Evolutionary conservation across 345 rosid species (phyloP).

Genomic region (Acer campestre): DNA sequence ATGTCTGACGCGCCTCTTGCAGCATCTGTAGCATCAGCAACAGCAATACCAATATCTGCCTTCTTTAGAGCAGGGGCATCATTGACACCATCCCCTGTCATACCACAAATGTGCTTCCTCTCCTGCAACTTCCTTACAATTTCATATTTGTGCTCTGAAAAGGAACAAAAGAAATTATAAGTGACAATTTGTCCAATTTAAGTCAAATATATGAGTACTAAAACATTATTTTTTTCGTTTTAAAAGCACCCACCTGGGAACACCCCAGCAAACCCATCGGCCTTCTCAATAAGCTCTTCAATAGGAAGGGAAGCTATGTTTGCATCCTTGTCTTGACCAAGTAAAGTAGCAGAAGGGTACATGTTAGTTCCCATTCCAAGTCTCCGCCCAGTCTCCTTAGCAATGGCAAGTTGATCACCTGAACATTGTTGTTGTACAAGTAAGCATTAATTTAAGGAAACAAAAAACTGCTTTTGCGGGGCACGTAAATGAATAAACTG

Average conservation of each 20-base stretch:
- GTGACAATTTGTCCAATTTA: not conserved
- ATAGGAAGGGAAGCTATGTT: constrained; percentile 67
- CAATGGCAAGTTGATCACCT: constrained; percentile 86
- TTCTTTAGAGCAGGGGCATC: constrained; percentile 96
- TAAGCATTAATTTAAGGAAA: not conserved
- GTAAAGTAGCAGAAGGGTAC: constrained; percentile 90
- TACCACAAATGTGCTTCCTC: constrained; percentile 80
- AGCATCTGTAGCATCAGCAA: constrained; percentile 92
- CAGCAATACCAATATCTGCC: constrained; percentile 96
- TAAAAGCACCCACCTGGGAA: constrained; percentile 66
- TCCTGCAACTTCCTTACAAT: constrained; percentile 93
- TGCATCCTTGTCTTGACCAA: constrained; percentile 69
- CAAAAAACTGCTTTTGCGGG: not conserved
- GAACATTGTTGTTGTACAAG: constrained; percentile 5
- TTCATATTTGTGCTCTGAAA: constrained; percentile 88
- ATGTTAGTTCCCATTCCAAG: constrained; percentile 97
- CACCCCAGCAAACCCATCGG: constrained; percentile 95
- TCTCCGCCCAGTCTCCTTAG: constrained; percentile 93
- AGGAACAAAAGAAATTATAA: not conserved
- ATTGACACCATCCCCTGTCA: constrained; percentile 98
- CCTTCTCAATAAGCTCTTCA: constrained; percentile 86
- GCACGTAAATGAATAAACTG: not conserved
- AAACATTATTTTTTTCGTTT: not conserved
- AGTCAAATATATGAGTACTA: not conserved
- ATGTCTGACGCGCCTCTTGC: constrained; percentile 83